These are phyloP conservation scores for Chimonanthus salicifolius DNA, from an alignment of 164 flowering plant species.

Conservation along the genomic window DNA sequence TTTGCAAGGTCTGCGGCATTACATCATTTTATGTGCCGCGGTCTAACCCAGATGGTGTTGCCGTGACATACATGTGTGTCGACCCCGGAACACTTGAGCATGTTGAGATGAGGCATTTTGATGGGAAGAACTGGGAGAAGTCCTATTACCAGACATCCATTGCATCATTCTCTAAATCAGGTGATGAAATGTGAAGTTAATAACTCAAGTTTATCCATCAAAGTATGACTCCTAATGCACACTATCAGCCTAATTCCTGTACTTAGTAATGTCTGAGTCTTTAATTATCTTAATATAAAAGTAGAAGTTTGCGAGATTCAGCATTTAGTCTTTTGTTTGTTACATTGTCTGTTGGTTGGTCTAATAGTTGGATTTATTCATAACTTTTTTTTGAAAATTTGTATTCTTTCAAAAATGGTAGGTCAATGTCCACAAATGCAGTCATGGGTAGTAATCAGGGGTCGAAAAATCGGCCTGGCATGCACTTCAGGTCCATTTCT, in stretches of 20 bases:
- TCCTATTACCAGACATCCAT: constrained; percentile 40
- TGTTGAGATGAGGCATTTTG: constrained; percentile 57
- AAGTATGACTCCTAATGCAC: neutral
- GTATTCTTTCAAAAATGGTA: too few relatives aligned
- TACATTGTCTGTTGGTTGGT: too few relatives aligned
- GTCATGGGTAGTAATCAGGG: too few relatives aligned
- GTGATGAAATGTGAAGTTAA: neutral
- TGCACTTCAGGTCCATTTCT: too few relatives aligned
- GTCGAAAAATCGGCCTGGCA: too few relatives aligned
- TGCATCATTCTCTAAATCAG: constrained; percentile 46
- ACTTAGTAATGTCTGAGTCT: too few relatives aligned
- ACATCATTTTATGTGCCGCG: constrained; percentile 80
- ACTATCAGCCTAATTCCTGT: neutral
- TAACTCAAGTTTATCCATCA: neutral
- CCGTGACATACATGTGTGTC: constrained; percentile 56
- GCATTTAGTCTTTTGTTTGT: too few relatives aligned
- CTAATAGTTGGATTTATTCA: too few relatives aligned
- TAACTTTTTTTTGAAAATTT: too few relatives aligned
- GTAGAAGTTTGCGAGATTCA: too few relatives aligned
- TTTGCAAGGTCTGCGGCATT: constrained; percentile 87
- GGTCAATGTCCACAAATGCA: too few relatives aligned
- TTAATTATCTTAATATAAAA: too few relatives aligned
- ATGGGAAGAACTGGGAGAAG: constrained; percentile 76
- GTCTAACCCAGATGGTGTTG: constrained; percentile 79
- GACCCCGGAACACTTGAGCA: constrained; percentile 69